Evolutionary conservation across 2,329 filamentous ascomycete genomes (phyloP).

Genomic region (Colletotrichum limetticola): DNA sequence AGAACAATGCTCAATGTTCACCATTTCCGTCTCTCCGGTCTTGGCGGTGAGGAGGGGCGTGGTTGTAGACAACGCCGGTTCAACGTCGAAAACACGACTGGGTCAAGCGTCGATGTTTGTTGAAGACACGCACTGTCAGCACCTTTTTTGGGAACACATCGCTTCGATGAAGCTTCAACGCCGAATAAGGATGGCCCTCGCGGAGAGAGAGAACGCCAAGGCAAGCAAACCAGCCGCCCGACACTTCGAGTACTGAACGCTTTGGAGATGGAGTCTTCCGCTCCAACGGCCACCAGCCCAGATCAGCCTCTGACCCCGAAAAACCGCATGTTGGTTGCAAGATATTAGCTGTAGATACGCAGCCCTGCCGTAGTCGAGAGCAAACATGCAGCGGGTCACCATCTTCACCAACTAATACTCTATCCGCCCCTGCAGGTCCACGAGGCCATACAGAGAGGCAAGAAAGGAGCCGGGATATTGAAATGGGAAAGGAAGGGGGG

Average conservation of each 20-base stretch:
- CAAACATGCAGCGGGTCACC: constrained; percentile 11
- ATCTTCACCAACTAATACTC: constrained; percentile 10
- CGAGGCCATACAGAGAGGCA: background rate
- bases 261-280: background rate
- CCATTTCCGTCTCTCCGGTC: background rate
- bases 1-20: background rate
- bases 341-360: background rate
- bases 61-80: background rate
- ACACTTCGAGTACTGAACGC: background rate
- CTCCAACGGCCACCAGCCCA: background rate
- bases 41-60: background rate
- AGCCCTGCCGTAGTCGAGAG: constrained; percentile 9
- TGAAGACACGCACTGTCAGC: background rate
- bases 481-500: background rate
- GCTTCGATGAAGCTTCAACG: constrained; percentile 17
- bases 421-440: background rate
- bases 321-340: constrained; percentile 1
- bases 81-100: background rate
- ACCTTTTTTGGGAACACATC: background rate
- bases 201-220: background rate
- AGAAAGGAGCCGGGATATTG: background rate
- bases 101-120: background rate
- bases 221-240: background rate
- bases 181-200: background rate
- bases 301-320: background rate